A percentile compares a stretch with the other conserved stretches of the same genome.
Conservation (phyloP, 352 stramenopile species). For the Phytopythium vexans region DNA sequence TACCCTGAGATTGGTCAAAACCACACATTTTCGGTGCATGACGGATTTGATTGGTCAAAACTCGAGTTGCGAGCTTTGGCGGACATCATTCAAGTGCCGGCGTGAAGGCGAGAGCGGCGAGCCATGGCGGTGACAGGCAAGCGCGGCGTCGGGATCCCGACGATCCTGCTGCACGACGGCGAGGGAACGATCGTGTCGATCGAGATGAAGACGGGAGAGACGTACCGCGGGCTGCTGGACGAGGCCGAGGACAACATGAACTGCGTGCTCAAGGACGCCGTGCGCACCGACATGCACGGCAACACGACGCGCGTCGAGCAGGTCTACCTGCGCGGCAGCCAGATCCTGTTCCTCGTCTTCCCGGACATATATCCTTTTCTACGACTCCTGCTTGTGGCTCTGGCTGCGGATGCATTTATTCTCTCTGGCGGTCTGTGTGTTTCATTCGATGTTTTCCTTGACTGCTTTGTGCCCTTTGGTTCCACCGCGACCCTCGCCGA, state of each 20-base stretch:
- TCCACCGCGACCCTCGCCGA: neutral
- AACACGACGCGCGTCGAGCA: slow-evolving; percentile 80
- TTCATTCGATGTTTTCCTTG: slow-evolving; percentile 16
- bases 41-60: slow-evolving; percentile 1
- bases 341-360: slow-evolving; percentile 88
- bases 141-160: slow-evolving; percentile 81
- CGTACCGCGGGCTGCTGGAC: slow-evolving; percentile 80
- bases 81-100: too few relatives aligned
- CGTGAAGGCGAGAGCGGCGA: too few relatives aligned
- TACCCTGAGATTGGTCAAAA: too few relatives aligned
- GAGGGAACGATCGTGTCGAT: slow-evolving; percentile 88
- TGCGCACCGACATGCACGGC: slow-evolving; percentile 78
- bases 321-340: slow-evolving; percentile 79
- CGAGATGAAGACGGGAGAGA: slow-evolving; percentile 84
- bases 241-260: slow-evolving; percentile 92
- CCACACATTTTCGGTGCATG: too few relatives aligned
- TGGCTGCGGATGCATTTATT: slow-evolving; percentile 4
- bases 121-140: slow-evolving; percentile 82
- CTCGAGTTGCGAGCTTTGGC: neutral
- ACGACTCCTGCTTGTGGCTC: slow-evolving; percentile 6
- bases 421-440: neutral
- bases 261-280: slow-evolving; percentile 86
- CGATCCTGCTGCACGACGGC: slow-evolving; percentile 82
- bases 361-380: slow-evolving; percentile 86
- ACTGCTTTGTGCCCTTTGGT: slow-evolving; percentile 19